Conservation (phyloP, 2,329 filamentous ascomycete species). For the Aspergillus uvarum region DNA sequence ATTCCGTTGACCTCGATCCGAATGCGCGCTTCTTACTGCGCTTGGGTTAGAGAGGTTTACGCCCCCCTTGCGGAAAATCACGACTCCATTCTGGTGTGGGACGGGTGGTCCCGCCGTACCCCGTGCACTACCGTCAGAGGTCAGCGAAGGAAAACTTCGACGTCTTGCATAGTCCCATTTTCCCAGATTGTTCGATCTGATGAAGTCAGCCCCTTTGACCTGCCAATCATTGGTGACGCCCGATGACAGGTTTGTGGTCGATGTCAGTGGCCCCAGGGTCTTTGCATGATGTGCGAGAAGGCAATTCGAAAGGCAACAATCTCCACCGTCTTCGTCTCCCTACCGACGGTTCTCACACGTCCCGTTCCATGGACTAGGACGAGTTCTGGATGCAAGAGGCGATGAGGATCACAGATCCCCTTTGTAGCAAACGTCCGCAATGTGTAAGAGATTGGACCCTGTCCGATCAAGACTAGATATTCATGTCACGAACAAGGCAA, state of each 20-base stretch:
- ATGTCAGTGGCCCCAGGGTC: neutral
- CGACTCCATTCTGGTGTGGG: conserved; percentile 5
- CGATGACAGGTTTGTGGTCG: neutral
- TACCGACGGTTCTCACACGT: neutral
- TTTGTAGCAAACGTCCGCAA: too few species aligned
- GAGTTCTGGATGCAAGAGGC: neutral
- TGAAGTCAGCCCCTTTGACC: conserved; percentile 4
- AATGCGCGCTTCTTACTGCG: neutral
- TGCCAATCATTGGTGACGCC: conserved; percentile 6
- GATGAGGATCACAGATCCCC: neutral
- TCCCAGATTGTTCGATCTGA: neutral
- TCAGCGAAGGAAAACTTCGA: neutral
- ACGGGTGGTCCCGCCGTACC: conserved; percentile 7
- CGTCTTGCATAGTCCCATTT: neutral
- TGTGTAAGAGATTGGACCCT: too few species aligned
- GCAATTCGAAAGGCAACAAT: neutral
- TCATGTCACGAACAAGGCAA: neutral
- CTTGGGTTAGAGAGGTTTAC: neutral
- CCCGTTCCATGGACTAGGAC: neutral
- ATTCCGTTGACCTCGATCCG: neutral
- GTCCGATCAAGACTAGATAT: neutral
- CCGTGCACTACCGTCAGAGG: conserved; percentile 5
- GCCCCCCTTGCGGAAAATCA: conserved; percentile 6
- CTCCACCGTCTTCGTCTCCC: neutral
- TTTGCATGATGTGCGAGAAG: neutral